Base-by-base conservation (phyloP, 2,329 filamentous ascomycete genomes). In the Macrophomina tecta region DNA sequence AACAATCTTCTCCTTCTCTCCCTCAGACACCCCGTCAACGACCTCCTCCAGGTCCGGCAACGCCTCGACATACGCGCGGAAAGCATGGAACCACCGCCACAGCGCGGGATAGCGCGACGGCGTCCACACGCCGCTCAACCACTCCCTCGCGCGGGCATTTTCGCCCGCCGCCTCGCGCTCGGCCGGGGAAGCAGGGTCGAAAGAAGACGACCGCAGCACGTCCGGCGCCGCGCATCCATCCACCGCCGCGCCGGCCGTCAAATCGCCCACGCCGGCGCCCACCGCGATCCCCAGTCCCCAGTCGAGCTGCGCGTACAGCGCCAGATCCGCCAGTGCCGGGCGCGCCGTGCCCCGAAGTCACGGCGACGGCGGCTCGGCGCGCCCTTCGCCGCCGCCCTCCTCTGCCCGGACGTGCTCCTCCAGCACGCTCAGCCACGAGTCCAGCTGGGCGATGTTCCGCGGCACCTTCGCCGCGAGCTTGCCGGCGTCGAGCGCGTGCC, bases 401-500 rank as follows among this genome's bases (percentile, higher is more conserved):
- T 38, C 69, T 11, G 12, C 34, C 16, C 2, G 8, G 34, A 80
- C 76, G n/a, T 73, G 68, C 0, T 75, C 76, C 65, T 82, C 79
- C 1, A 81, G 68, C 16, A 81, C 68, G 0, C 71, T 73, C 1
- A 81, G 71, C 46, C 81, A 79, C 52, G 76, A 58, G 64, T 82
- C 80, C 4, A 81, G 69, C 28, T 69, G 72, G 1, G 73, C 73
- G 5, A 81, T 70, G 65, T 81, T 80, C 34, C 75, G 69, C 0
- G 77, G 77, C 5, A 79, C 69, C 56, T 82, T 82, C n/a, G 71
- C 72, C 48, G 72, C 78, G 8, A 81, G 70, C 66, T 81, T 81
- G 1, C 73, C 71, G 1, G 79, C 23, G 23, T 23, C 23, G 23
- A 23, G 23, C 18, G 18, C 18, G 18, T 18, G 18, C 18, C 18